These are phyloP conservation scores for Quercus tomentella DNA, from an alignment of 331 rosid genomes.

Conservation along the genomic window DNA sequence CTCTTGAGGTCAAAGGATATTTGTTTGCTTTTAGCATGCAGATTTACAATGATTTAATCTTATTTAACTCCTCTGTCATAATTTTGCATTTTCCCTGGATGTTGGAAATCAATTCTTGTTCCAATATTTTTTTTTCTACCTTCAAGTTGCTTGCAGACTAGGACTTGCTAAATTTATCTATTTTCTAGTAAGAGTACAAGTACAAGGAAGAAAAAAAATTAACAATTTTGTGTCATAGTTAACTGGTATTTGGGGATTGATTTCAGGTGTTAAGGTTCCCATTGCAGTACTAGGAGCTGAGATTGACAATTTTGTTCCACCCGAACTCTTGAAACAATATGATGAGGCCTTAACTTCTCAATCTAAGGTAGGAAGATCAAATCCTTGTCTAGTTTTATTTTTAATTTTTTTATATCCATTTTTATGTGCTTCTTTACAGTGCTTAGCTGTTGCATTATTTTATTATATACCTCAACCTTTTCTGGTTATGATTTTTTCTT, in stretches of 20 bases:
- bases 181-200: too few relatives aligned
- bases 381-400: neutral
- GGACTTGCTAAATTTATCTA: too few relatives aligned
- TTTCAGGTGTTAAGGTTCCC: constrained; percentile 55
- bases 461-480: too few relatives aligned
- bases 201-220: too few relatives aligned
- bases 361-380: constrained; percentile 36
- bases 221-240: neutral
- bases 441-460: neutral
- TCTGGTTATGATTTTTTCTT: neutral
- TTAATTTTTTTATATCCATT: neutral
- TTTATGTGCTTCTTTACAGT: neutral
- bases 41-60: too few relatives aligned
- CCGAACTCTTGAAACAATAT: constrained; percentile 49
- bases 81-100: too few relatives aligned
- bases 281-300: constrained; percentile 67
- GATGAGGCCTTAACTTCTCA: constrained; percentile 37
- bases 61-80: too few relatives aligned
- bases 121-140: too few relatives aligned
- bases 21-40: too few relatives aligned
- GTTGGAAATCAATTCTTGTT: too few relatives aligned
- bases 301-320: constrained; percentile 44
- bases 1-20: too few relatives aligned
- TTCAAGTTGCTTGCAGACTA: too few relatives aligned
- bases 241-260: neutral